Percentiles rank a stretch among this genome's conserved stretches.
These are phyloP conservation scores for Oryza nivara DNA, from an alignment of 176 grass and related monocot species.

Conservation along the genomic window DNA sequence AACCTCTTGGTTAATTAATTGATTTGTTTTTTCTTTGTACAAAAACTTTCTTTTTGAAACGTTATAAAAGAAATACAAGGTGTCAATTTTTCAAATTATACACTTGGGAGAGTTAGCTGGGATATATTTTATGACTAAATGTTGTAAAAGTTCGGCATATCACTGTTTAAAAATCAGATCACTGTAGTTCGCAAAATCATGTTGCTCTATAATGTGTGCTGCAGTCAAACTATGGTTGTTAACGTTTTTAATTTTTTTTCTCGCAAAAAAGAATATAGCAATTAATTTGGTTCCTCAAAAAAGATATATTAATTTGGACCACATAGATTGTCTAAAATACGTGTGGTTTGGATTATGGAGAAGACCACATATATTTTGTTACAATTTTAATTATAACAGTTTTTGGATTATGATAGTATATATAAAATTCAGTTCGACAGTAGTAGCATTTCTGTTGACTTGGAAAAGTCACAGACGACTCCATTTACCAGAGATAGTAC, in stretches of 20 bases:
- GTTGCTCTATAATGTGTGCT: not conserved
- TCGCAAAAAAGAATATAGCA: no score
- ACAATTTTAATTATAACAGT: not conserved
- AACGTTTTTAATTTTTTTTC: not conserved
- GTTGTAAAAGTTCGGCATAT: no score
- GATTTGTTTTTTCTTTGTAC: not conserved
- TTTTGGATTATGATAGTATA: not conserved
- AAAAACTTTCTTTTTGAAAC: no score
- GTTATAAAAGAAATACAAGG: not conserved
- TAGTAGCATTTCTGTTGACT: not conserved
- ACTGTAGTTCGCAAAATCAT: not conserved
- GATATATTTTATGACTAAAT: not conserved
- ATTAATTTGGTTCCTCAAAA: not conserved
- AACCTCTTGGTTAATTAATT: no score
- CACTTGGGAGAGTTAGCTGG: not conserved
- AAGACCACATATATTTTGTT: not conserved
- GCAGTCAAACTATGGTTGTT: not conserved
- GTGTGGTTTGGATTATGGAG: not conserved
- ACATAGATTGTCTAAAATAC: not conserved
- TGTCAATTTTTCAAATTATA: not conserved
- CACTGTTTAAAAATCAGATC: not conserved
- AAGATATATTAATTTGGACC: not conserved
- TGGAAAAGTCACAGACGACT: not conserved
- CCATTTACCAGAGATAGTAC: not conserved
- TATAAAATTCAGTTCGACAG: not conserved